phyloP scores from a whole-genome alignment of 495 filamentous ascomycete species.

The Aspergillus cristatus region DNA sequence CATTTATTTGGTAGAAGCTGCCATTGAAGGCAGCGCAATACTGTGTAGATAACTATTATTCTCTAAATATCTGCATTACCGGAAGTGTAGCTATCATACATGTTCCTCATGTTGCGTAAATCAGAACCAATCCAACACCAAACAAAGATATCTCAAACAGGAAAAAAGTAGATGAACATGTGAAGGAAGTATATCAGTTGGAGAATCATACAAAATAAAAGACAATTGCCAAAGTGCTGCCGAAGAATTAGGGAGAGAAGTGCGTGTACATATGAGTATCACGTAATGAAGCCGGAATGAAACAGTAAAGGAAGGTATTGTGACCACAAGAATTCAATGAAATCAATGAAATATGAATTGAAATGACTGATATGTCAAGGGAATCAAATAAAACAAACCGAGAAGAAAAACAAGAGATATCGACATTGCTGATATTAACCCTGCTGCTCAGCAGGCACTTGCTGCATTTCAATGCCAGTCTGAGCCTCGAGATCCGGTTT shows the following conservation, averaged over 20 bases:
- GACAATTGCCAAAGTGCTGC: background rate
- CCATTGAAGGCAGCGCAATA: no score
- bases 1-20: no score
- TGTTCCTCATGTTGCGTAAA: background rate
- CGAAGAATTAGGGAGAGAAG: background rate
- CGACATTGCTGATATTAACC: slow-evolving; percentile 1
- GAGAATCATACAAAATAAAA: background rate
- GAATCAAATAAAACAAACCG: slow-evolving; percentile 2
- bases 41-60: no score
- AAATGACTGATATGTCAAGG: background rate
- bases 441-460: slow-evolving; percentile 27
- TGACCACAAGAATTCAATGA: slow-evolving; percentile 1
- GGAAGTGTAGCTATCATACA: background rate
- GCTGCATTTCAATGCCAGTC: slow-evolving; percentile 52
- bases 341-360: slow-evolving; percentile 1
- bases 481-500: slow-evolving; percentile 44
- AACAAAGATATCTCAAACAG: background rate
- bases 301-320: background rate
- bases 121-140: background rate
- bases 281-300: background rate
- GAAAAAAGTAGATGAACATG: background rate
- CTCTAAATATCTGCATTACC: no score
- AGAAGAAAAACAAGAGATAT: slow-evolving; percentile 3
- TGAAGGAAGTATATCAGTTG: background rate
- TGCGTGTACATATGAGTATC: background rate